These are phyloP conservation scores for Dittrichia graveolens DNA, from an alignment of 129 eudicot species.

Conservation along the genomic window DNA sequence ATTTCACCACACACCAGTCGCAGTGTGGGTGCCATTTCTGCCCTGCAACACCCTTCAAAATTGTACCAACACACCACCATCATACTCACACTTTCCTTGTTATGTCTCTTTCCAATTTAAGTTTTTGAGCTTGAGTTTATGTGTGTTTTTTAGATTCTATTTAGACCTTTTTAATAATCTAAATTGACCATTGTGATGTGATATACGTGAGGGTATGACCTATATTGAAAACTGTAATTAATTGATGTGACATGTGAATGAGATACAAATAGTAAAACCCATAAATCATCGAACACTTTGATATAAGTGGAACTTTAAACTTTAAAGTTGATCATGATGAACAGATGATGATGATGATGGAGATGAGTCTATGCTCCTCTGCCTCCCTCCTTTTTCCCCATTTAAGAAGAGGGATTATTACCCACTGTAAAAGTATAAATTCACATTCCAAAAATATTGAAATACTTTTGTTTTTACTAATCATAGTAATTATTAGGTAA, in stretches of 20 bases:
- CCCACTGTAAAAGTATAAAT: background rate
- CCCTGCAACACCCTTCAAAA: slow-evolving; percentile 25
- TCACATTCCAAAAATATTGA: no score
- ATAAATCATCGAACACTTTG: slow-evolving; percentile 24
- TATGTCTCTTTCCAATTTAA: slow-evolving; percentile 22
- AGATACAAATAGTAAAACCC: no score
- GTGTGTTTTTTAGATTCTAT: slow-evolving; percentile 23
- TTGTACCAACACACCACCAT: slow-evolving; percentile 33
- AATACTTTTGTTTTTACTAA: no score
- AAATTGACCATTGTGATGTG: no score
- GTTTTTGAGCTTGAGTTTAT: slow-evolving; percentile 13
- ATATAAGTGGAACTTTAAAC: slow-evolving; percentile 32
- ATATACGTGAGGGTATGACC: no score
- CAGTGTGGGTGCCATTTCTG: slow-evolving; percentile 12
- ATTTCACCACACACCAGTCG: slow-evolving; percentile 26
- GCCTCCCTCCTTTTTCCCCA: background rate
- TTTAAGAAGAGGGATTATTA: background rate
- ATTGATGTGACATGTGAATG: no score
- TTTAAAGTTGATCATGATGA: slow-evolving; percentile 35
- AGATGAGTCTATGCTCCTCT: slow-evolving; percentile 27
- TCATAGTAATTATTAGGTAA: no score
- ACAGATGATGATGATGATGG: slow-evolving; percentile 31
- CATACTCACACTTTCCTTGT: slow-evolving; percentile 31
- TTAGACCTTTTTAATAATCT: no score
- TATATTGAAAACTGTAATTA: no score